A percentile compares a stretch with the other conserved stretches of the same genome.
phyloP scores from a whole-genome alignment of 1,284 basidiomycete species.

The Heterobasidion occidentale region DNA sequence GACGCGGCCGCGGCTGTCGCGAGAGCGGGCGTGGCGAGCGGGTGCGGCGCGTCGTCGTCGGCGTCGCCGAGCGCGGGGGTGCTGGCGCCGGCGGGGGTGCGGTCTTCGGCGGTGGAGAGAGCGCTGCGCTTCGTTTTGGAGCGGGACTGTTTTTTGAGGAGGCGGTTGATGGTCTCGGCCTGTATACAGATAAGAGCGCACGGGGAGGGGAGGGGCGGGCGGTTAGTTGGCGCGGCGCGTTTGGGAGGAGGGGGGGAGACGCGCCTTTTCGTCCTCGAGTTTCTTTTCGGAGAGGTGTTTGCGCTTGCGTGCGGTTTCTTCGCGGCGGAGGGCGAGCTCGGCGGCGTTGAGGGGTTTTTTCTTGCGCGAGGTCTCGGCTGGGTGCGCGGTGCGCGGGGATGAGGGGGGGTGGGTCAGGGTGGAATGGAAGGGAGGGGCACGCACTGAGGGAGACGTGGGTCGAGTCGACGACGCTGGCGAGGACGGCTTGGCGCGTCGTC shows the following conservation, averaged over 20 bases:
- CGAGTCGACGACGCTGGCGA: slow-evolving; percentile 57
- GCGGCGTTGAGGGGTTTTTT: slow-evolving; percentile 79
- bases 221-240: background rate
- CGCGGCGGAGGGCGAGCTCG: slow-evolving; percentile 73
- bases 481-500: slow-evolving; percentile 67
- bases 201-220: background rate
- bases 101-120: slow-evolving; percentile 38
- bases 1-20: slow-evolving; percentile 31
- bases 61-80: slow-evolving; percentile 14
- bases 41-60: slow-evolving; percentile 14
- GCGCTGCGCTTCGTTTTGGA: slow-evolving; percentile 58
- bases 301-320: slow-evolving; percentile 82
- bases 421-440: slow-evolving; percentile 9
- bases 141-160: slow-evolving; percentile 82
- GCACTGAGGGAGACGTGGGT: slow-evolving; percentile 56
- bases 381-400: slow-evolving; percentile 1
- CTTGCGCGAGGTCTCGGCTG: slow-evolving; percentile 47
- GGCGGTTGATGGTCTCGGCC: slow-evolving; percentile 85
- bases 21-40: background rate
- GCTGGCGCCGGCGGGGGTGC: slow-evolving; percentile 20
- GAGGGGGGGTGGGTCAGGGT: background rate
- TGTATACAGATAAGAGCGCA: background rate
- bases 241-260: slow-evolving; percentile 8
- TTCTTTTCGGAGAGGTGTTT: slow-evolving; percentile 86
- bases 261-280: slow-evolving; percentile 86